Base-by-base conservation (phyloP, 306 rosid species). In the Ceratonia siliqua region DNA sequence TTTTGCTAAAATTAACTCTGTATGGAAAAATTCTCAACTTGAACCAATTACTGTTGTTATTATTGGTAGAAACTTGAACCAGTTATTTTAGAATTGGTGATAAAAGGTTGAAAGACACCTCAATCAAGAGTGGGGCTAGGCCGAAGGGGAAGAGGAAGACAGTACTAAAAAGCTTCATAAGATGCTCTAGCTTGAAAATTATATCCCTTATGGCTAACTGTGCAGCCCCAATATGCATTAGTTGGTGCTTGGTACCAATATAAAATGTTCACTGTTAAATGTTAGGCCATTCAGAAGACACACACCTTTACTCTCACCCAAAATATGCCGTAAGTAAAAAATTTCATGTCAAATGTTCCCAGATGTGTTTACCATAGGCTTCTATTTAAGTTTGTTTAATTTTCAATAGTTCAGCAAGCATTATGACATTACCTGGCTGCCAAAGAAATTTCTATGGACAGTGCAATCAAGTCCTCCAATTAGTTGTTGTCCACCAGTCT, bases 381-480 rank as follows among this genome's bases (percentile, higher is more conserved):
- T 58, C 61, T 42, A 36, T 25, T 24, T 35, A 65, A 18, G 13
- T 61, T 43, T 61, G 17, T 67, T 56, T 62, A 12, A 48, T 53
- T 45, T 14, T 36, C 57, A 39, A 20, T 39, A 18, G 49, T 25
- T 20, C 64, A 42, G 70, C 22, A 70, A 22, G 12, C 27, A 73
- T 38, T 36, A 35, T 12, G 53, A 63, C 53, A 41, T 75, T 76
- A 91, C 98, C 97, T 94, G 98, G 84, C 98, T 87, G 67, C 97
- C 98, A 76, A 94, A 94, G 91, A 89, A 94, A 85, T 94, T 94
- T 75, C 97, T 84, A 70, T 94, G 92, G 52, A 94, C 93, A 7
- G 93, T 92, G 87, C 99, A 94, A 79, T 94, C 96, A 59, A 94
- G 95, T 74, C 99, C 99, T 14, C 99, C 99, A 80, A 94, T 70